Base-by-base conservation (phyloP, 495 filamentous ascomycete species). In the Astrocystis sublimbata region DNA sequence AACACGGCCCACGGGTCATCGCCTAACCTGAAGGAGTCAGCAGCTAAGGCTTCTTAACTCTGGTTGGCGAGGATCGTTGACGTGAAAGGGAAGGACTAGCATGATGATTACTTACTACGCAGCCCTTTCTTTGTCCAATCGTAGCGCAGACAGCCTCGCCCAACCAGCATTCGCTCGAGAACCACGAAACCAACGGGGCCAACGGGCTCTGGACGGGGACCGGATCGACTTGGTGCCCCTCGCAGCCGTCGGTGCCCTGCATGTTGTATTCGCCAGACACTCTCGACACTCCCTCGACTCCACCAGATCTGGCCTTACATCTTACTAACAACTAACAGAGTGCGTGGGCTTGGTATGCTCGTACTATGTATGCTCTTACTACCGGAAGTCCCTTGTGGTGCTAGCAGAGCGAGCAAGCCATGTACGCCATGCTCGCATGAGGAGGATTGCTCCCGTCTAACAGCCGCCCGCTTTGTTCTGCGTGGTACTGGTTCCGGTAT, bases 41-140 rank as follows among this genome's bases (percentile, higher is more conserved):
- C 58, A 49, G 13, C 30, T 45, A 28, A 28, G 38, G 24, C 42
- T 36, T 42, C 47, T 61, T 38, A 30, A 31, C 47, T 43, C 28
- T 61, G 47, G 47, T 61, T 61, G 58, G 58, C 47, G 26, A 61
- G 36, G 56, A 19, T 33, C 30, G 38, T 35, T 17, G 41, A 60
- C 21, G 53, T 38, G 53, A 57, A 57, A 40, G 53, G 53, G 40
- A 33, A 3, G 24, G 53, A 13, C 53, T 33, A 40, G 53, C 38
- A 43, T 42, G 41, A 61, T 53, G 43, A 26, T 53, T 61, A 61
- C 58, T 53, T 61, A 61, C 58, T 61, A 53, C 49, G 49, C 49
- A 45, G 59, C 38, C 59, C 33, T 21, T 28, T n/a, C 38, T 28
- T 19, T 26, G 45, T 24, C 56, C 56, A 59, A 59, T 59, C 12